A percentile compares a stretch with the other conserved stretches of the same genome.
phyloP scores from a whole-genome alignment of 768 basidiomycete genomes.

The Boletus subparvulus region DNA sequence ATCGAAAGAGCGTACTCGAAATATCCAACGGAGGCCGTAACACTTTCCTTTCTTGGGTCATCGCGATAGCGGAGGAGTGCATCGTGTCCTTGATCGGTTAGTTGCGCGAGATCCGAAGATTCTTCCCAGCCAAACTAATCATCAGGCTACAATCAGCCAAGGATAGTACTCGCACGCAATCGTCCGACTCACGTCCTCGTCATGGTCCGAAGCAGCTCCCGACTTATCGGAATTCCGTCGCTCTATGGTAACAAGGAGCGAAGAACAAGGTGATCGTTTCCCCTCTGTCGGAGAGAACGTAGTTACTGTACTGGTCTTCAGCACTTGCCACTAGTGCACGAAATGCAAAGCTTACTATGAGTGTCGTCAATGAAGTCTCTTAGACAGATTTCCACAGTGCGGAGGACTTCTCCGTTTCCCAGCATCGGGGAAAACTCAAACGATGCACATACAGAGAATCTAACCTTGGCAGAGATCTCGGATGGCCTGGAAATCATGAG shows the following conservation, averaged over 20 bases:
- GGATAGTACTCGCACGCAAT: background rate
- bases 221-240: no score
- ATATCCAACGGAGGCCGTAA: background rate
- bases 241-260: background rate
- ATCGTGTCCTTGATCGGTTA: slow-evolving; percentile 3
- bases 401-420: background rate
- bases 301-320: background rate
- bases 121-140: background rate
- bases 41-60: background rate
- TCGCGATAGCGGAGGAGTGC: background rate
- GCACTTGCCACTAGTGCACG: no score
- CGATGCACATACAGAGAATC: background rate
- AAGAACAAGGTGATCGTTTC: background rate
- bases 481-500: background rate
- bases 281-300: background rate
- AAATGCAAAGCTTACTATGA: background rate
- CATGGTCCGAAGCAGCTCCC: background rate
- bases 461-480: background rate
- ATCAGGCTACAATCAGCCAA: background rate
- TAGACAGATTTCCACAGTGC: background rate
- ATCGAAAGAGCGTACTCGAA: slow-evolving; percentile 3
- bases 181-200: background rate
- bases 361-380: background rate
- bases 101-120: background rate
- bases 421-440: slow-evolving; percentile 4